A percentile compares a stretch with the other conserved stretches of the same genome.
These are phyloP conservation scores for Boletus edulis DNA, from an alignment of 768 basidiomycete species.

Conservation along the genomic window DNA sequence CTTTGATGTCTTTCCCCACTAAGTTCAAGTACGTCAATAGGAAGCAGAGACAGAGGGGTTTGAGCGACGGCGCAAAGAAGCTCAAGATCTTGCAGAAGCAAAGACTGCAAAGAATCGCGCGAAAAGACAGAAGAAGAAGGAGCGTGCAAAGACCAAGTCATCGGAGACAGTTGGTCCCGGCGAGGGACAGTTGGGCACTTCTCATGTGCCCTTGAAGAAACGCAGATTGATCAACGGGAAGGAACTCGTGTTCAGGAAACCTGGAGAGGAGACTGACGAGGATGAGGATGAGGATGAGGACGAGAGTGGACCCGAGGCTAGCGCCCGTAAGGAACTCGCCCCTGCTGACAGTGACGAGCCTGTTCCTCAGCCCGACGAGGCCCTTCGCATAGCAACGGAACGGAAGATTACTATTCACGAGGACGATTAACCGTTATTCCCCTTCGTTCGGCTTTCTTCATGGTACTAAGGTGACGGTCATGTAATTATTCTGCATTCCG, in stretches of 20 bases:
- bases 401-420: constrained; percentile 49
- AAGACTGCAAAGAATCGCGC: constrained; percentile 96
- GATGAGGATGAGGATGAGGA: constrained; percentile 44
- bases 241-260: constrained; percentile 57
- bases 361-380: constrained; percentile 3
- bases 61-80: constrained; percentile 66
- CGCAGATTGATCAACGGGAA: constrained; percentile 76
- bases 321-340: constrained; percentile 1
- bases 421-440: constrained; percentile 38
- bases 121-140: constrained; percentile 92
- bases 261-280: constrained; percentile 49
- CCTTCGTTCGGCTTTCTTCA: not conserved
- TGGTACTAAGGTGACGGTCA: constrained; percentile 1
- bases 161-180: constrained; percentile 27
- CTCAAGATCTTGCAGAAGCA: constrained; percentile 69
- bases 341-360: constrained; percentile 1
- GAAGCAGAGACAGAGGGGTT: constrained; percentile 73
- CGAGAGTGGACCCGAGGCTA: constrained; percentile 10
- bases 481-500: not conserved
- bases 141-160: constrained; percentile 50
- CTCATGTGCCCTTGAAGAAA: constrained; percentile 65
- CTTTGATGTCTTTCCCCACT: not conserved
- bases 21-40: constrained; percentile 36
- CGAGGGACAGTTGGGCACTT: constrained; percentile 21
- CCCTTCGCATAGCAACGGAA: constrained; percentile 29